Base-by-base conservation (phyloP, 768 basidiomycete species). In the Phaeotremella fagi region DNA sequence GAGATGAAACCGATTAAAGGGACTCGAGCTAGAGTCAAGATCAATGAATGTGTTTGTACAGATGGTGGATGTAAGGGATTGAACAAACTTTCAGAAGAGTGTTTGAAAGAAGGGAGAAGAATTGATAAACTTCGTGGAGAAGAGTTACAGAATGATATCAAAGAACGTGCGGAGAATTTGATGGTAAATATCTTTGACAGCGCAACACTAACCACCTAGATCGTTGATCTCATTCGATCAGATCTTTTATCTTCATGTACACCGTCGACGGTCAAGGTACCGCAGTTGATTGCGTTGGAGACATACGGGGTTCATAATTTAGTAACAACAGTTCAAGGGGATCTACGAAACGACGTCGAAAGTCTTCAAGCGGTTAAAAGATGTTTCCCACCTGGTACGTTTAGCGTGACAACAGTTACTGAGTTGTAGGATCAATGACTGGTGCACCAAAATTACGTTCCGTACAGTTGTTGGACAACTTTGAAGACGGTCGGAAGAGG, bases 1-100 rank as follows among this genome's bases (percentile, higher is more conserved):
- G 87, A 91, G 75, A 80, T 95, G 59, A 86, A 90, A 48, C 92
- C 92, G 3, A 95, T 98, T 69, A 98, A 97, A 65, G 92, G 92
- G 5, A 95, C 92, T 0, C 78, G 89, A 23, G 82, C 84, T 5
- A 60, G 75, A 35, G 56, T 70, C 15, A 68, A 71, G 45, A 52
- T 48, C 11, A 71, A 70, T 1, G 55, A 60, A 52, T 73, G 68
- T 57, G 59, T 57, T 2, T 69, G 68, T 44, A 38, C 78, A 78
- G 6, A 78, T 85, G 52, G 84, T 80, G 24, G 82, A 79, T 50
- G 80, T 82, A 85, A 85, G n/a, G 83, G 70, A 33, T 24, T 27
- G 12, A 47, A 50, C 14, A 85, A 63, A 62, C 83, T 73, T 72
- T 80, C 14, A 74, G 86, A 52, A 78, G 86, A 41, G n/a, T 62